Percentiles rank a stretch among this genome's conserved stretches.
These are phyloP conservation scores for Fraxinus greggii DNA, from an alignment of 305 asterid genomes.

Conservation along the genomic window DNA sequence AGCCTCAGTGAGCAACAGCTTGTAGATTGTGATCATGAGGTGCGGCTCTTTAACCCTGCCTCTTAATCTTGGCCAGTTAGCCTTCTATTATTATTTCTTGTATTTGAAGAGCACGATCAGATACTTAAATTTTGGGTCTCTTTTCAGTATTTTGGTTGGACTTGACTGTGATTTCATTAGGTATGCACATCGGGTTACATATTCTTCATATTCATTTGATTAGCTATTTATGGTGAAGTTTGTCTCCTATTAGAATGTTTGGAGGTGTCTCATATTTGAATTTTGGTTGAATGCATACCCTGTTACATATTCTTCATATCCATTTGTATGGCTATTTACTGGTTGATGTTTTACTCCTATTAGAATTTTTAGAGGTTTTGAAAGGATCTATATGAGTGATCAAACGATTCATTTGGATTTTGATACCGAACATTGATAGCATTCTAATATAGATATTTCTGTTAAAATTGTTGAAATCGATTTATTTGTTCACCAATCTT, in stretches of 20 bases:
- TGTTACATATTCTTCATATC: neutral
- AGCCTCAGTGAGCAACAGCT: conserved; percentile 45
- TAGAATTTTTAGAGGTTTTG: neutral
- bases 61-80: neutral
- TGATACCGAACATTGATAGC: neutral
- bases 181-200: neutral
- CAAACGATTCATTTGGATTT: neutral
- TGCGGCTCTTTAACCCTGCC: neutral
- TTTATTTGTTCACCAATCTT: neutral
- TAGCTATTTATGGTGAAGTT: neutral
- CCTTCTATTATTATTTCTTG: neutral
- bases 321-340: neutral
- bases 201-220: neutral
- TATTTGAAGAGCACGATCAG: neutral
- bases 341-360: neutral
- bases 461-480: neutral
- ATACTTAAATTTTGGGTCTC: neutral
- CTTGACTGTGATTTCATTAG: neutral
- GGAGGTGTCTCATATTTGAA: neutral
- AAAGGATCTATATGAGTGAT: neutral
- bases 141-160: neutral
- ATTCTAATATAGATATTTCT: neutral
- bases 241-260: neutral
- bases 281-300: neutral
- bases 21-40: conserved; percentile 44